Evolutionary conservation across 352 stramenopile genomes (phyloP), one percentile per base, ranked within the genome.

Genomic region (Pythium monospermum): DNA sequence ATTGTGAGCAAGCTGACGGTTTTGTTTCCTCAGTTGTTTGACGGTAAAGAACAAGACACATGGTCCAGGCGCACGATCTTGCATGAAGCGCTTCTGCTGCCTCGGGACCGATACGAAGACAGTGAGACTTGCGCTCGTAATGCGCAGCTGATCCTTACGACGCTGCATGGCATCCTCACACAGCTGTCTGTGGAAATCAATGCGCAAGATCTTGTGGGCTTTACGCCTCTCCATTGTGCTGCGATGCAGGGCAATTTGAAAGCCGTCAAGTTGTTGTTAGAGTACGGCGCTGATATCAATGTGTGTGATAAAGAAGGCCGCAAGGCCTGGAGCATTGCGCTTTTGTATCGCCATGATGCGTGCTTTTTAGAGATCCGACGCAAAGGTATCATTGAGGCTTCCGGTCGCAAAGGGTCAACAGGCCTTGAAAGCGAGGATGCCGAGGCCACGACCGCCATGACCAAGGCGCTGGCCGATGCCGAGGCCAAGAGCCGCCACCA

Each of bases 311-410:
- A 19, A 12, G 52, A 75, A 0, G 66, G 64, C 15, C 73, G 76
- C 26, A 83, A 68, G 13, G 69, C 78, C 21, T 89, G 78, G 78
- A 62, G 76, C 6, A 66, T 89, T 0, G 78, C 78, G 11, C 42
- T 87, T 23, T 41, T 83, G 2, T 44, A 63, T n/a, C 64, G 65
- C 6, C 68, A 86, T 41, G 69, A 87, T 4, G 53, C 61, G 1
- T 84, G 77, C 28, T 83, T 83, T 21, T 57, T 83, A n/a, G 78
- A 85, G 35, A 80, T 89, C 28, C 69, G 69, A 8, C 71, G 61
- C 31, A 81, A 85, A 26, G 86, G 77, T 74, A 48, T 86, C 32
- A 66, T 49, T 38, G 55, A 53, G 6, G 41, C 48, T 5, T 26
- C 51, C 1, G 30, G 33, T 1, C n/a, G 25, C 2, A 49, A 15